Evolutionary conservation across 192 early-diverging fungal genomes (phyloP).

Genomic region (Allomyces macrogynus): DNA sequence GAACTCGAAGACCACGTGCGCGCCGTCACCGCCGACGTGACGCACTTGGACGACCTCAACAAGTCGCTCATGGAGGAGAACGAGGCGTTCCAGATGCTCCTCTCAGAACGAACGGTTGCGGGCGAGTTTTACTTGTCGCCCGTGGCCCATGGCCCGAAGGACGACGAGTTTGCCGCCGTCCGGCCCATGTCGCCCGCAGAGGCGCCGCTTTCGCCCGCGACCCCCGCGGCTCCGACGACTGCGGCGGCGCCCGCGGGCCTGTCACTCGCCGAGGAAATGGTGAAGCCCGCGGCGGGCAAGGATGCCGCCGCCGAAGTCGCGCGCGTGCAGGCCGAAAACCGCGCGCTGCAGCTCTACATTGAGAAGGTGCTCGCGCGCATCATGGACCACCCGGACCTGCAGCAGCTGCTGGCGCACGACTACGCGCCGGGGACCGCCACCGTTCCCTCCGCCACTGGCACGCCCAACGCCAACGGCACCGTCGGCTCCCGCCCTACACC

Average conservation of each 20-base stretch:
- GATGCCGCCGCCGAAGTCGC: background rate
- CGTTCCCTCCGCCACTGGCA: background rate
- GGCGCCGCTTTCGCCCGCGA: no score
- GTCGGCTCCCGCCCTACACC: no score
- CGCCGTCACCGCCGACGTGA: constrained; percentile 10
- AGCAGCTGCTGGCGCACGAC: constrained; percentile 21
- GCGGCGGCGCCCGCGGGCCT: no score
- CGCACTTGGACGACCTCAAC: constrained; percentile 44
- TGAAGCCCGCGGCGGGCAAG: no score
- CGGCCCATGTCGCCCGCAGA: no score
- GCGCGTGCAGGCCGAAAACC: constrained; percentile 18
- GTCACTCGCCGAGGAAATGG: background rate
- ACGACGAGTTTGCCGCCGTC: no score
- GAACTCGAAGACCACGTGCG: background rate
- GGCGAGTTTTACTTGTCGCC: constrained; percentile 41
- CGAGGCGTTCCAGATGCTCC: constrained; percentile 55
- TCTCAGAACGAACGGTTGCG: constrained; percentile 62
- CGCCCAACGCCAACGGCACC: no score
- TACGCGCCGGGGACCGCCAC: background rate
- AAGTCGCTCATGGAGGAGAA: constrained; percentile 55
- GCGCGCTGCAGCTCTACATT: constrained; percentile 46
- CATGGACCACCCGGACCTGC: constrained; percentile 30
- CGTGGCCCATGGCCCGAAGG: background rate
- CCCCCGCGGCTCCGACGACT: no score
- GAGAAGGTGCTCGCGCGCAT: constrained; percentile 58